Conservation (phyloP, 805 yeast genomes). For the Starmerella geochares region DNA sequence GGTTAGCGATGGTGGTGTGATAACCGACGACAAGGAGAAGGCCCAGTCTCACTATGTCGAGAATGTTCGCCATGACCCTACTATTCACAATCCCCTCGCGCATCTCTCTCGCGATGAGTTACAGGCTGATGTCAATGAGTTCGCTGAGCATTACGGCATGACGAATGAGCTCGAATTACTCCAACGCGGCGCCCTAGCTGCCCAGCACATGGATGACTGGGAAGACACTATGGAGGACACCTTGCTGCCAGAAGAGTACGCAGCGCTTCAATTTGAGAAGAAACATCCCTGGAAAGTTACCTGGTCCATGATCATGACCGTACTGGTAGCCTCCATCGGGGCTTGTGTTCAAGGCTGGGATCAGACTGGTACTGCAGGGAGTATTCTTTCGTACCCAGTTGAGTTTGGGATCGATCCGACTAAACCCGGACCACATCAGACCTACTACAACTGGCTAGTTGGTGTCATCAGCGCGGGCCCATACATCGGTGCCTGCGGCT, state of each 20-base stretch:
- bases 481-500: conserved; percentile 40
- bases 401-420: conserved; percentile 34
- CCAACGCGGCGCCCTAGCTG: conserved; percentile 44
- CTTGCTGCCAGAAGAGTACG: conserved; percentile 29
- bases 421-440: conserved; percentile 23
- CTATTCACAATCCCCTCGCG: conserved; percentile 13
- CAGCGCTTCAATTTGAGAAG: conserved; percentile 36
- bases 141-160: conserved; percentile 19
- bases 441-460: conserved; percentile 34
- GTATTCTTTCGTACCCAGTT: conserved; percentile 44
- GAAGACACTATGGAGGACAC: conserved; percentile 11
- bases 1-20: background rate
- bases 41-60: background rate
- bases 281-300: conserved; percentile 38
- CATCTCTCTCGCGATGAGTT: conserved; percentile 15
- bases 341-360: conserved; percentile 69
- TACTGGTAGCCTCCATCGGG: conserved; percentile 54
- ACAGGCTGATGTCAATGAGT: conserved; percentile 14
- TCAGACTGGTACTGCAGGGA: conserved; percentile 61
- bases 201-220: conserved; percentile 36
- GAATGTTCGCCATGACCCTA: conserved; percentile 6
- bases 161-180: conserved; percentile 24
- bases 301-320: conserved; percentile 36
- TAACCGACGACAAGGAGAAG: conserved; percentile 4
- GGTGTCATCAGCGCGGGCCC: conserved; percentile 64